Percentiles rank a stretch among this genome's conserved stretches.
These are phyloP conservation scores for Ehretia macrophylla DNA, from an alignment of 257 asterid species.

Conservation along the genomic window DNA sequence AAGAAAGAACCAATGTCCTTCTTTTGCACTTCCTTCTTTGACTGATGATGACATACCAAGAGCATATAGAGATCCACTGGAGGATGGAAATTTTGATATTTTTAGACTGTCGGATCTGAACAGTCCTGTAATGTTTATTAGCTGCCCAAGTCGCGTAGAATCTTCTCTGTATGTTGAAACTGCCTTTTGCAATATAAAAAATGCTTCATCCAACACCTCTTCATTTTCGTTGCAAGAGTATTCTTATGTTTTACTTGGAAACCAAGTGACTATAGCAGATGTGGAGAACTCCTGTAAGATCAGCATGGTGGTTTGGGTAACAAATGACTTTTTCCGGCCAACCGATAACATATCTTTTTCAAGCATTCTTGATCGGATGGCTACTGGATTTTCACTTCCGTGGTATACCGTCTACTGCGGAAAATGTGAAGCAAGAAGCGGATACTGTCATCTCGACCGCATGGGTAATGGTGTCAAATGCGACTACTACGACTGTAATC, in stretches of 20 bases:
- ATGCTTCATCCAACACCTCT: background rate
- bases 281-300: background rate
- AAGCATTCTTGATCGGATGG: constrained; percentile 21
- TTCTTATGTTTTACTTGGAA: background rate
- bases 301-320: background rate
- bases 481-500: constrained; percentile 16
- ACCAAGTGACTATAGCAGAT: background rate
- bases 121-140: constrained; percentile 36
- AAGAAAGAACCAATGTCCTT: constrained; percentile 13
- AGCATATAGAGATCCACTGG: background rate
- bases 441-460: no score
- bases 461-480: no score
- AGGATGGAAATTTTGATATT: no score
- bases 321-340: no score
- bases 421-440: constrained; percentile 14
- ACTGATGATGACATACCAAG: constrained; percentile 8
- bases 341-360: constrained; percentile 12
- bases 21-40: constrained; percentile 13
- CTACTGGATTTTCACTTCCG: constrained; percentile 39
- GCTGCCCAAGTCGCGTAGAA: constrained; percentile 1
- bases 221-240: background rate
- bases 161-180: background rate
- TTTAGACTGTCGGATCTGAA: constrained; percentile 1
- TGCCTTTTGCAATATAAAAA: background rate
- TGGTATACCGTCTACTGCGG: constrained; percentile 22